Base-by-base conservation (phyloP, 2,329 filamentous ascomycete species). In the Juglanconis juglandina region DNA sequence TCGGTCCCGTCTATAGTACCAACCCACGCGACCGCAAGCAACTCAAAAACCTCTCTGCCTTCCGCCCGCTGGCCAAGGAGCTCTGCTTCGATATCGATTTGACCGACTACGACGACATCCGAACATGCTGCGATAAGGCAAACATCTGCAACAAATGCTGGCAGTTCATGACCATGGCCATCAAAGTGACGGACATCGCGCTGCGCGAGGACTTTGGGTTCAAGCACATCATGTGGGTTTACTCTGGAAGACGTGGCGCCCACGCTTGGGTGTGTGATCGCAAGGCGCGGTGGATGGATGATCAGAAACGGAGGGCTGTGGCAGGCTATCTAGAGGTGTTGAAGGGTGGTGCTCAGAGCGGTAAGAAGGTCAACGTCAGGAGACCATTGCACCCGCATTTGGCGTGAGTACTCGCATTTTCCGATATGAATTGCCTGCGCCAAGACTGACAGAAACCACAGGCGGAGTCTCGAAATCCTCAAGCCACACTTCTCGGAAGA, bases 81-180 rank as follows among this genome's bases (percentile, higher is more conserved):
- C 79, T 99, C 44, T 96, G 96, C 68, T 98, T 99, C 75, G 95
- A 99, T 88, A 98, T 99, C 69, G 95, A 99, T 84, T 84, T 99
- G 84, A 98, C 95, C 58, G 95, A 98, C 77, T 99, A 99, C 76
- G 95, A 99, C 72, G 92, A 96, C 66, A 91, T 99, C 65, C 88
- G 95, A 67, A 97, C 93, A 34, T 99, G 95, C 77, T 99, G 95
- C 73, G 87, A 88, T 69, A 93, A 94, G 72, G 92, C 94, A 8
- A 96, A 91, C 67, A 98, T 99, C 66, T 99, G 95, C 73, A 82
- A 81, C 66, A 95, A 93, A 72, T 99, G 95, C 77, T 99, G 95
- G 95, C 83, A 89, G 53, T 99, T 98, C 74, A 96, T 96, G 68
- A 96, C 91, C 32, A 98, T 99, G 92, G 91, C 95, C 7, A 94